Base-by-base conservation (phyloP, 176 grass and related monocot genomes). In the Neostapfia colusana region DNA sequence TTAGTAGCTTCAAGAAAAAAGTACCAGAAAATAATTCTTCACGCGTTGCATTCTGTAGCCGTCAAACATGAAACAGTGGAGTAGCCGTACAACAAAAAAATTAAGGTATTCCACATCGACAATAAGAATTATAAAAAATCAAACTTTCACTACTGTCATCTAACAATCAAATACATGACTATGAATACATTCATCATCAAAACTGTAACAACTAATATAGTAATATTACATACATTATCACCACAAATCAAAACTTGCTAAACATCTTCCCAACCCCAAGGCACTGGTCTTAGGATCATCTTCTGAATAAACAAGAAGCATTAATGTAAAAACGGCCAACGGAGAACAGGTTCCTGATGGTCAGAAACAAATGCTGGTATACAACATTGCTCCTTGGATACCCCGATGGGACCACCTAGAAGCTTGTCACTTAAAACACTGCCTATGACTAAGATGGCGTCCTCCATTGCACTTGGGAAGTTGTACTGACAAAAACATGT, bases 151-250 rank as follows among this genome's bases (percentile, higher is more conserved):
- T 66, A 65, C 35, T 50, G 50, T 14, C 50, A 72, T 42, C 5
- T 40, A 63, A 14, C 8, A 78, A 27, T 53, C 8, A 14, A 76
- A 74, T 59, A 58, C n/a, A 76, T 49, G 9, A 48, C 40, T 74
- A 13, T 2, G 8, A 46, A 69, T 69, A 73, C 36, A 68, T 79
- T 60, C 42, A 62, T 45, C 26, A 58, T 75, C 55, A 83, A 83
- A 78, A 85, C 8, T 73, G 13, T 39, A 77, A 43, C 13, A 25
- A 67, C 45, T 56, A 45, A 79, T 18, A 10, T 73, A 67, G 37
- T 56, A 45, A 79, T 18, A 10, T 73, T 77, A 77, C 74, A 77
- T 50, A 77, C 60, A 77, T 31, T 64, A 48, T 76, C 58, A 76
- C 3, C 42, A 65, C 8, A 77, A 46, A 51, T 24, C 79, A 73